Conservation (phyloP, 768 basidiomycete genomes). For the Exsudoporus frostii region DNA sequence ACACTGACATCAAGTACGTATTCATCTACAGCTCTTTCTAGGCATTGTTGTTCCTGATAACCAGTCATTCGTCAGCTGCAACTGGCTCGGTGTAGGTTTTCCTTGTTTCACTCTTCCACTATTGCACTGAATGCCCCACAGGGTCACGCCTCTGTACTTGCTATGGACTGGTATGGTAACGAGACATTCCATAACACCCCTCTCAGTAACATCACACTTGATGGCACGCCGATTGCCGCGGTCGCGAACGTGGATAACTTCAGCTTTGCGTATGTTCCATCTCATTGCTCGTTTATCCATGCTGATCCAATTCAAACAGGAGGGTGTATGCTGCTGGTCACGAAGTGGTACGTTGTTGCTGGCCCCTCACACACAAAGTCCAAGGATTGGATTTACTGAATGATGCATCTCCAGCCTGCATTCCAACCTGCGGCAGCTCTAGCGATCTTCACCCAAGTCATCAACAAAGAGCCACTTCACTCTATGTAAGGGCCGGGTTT, state of each 20-base stretch:
- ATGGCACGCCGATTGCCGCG: slow-evolving; percentile 50
- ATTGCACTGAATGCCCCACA: slow-evolving; percentile 8
- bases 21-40: not conserved
- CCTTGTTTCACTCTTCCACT: not conserved
- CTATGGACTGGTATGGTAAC: slow-evolving; percentile 49
- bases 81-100: slow-evolving; percentile 35
- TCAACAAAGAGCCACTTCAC: slow-evolving; percentile 50
- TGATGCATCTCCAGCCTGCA: slow-evolving; percentile 42
- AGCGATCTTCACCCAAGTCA: slow-evolving; percentile 56
- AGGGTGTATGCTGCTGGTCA: slow-evolving; percentile 59
- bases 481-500: slow-evolving; percentile 38
- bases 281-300: not conserved
- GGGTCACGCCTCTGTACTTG: slow-evolving; percentile 36
- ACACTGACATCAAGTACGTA: slow-evolving; percentile 27
- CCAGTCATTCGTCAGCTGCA: slow-evolving; percentile 9
- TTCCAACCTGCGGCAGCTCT: slow-evolving; percentile 59
- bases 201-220: slow-evolving; percentile 54
- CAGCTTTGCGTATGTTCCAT: slow-evolving; percentile 56
- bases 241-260: slow-evolving; percentile 66
- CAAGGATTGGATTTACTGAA: not conserved
- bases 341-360: slow-evolving; percentile 48
- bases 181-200: slow-evolving; percentile 37
- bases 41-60: not conserved
- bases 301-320: slow-evolving; percentile 27
- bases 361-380: not conserved